phyloP scores from a whole-genome alignment of 2,329 filamentous ascomycete genomes.

The Chaetomiaceae sp. region DNA sequence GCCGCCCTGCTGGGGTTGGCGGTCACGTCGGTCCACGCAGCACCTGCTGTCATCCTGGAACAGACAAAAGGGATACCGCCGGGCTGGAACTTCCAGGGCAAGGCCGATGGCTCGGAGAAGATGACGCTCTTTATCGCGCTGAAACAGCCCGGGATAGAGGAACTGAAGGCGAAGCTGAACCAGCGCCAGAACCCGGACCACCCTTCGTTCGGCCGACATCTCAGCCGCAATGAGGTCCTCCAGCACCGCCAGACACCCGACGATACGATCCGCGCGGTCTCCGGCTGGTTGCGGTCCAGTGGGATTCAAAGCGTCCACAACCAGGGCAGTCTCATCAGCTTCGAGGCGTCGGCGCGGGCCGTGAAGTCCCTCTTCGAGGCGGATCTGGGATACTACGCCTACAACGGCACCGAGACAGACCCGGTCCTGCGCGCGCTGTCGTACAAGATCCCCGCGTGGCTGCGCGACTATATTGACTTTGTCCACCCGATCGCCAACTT shows the following conservation, averaged over 20 bases:
- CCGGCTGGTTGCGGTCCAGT: conserved; percentile 39
- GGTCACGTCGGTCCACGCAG: conserved; percentile 5
- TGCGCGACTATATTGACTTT: conserved; percentile 41
- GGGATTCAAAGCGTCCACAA: conserved; percentile 33
- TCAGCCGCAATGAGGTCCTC: conserved; percentile 36
- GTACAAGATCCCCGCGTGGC: conserved; percentile 41
- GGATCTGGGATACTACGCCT: conserved; percentile 40
- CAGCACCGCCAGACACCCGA: conserved; percentile 35
- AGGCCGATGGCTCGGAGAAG: conserved; percentile 26
- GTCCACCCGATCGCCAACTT: conserved; percentile 48
- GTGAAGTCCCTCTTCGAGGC: conserved; percentile 41
- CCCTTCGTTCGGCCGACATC: conserved; percentile 29
- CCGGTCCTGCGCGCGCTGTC: conserved; percentile 41
- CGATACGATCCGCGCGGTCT: conserved; percentile 35
- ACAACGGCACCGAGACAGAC: conserved; percentile 28
- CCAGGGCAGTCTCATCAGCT: conserved; percentile 40
- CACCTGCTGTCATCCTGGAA: conserved; percentile 24
- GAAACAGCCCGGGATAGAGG: conserved; percentile 29
- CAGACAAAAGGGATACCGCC: conserved; percentile 22
- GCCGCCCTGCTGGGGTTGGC: conserved; percentile 16
- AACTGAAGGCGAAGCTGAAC: conserved; percentile 30
- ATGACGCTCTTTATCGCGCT: conserved; percentile 31
- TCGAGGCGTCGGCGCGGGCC: conserved; percentile 38
- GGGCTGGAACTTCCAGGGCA: conserved; percentile 29
- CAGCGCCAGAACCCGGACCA: conserved; percentile 24